Conservation (phyloP, 1,284 basidiomycete species). For the Leucoagaricus sp. region DNA sequence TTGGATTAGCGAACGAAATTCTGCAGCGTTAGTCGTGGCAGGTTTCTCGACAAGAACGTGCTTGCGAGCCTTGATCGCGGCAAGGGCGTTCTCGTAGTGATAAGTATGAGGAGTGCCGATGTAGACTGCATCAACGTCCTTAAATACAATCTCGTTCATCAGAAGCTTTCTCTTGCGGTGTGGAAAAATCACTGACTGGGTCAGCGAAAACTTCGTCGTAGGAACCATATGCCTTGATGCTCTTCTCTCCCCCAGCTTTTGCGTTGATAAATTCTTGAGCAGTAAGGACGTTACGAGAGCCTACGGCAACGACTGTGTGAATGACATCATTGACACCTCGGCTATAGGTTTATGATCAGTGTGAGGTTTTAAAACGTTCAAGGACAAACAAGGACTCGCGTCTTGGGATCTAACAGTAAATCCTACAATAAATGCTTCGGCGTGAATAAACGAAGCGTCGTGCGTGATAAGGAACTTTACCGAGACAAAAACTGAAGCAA, state of each 20-base stretch:
- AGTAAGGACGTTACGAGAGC: conserved; percentile 71
- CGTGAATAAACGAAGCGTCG: neutral
- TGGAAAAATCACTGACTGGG: conserved; percentile 40
- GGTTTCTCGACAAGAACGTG: conserved; percentile 89
- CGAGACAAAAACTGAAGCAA: conserved; percentile 42
- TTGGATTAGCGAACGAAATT: conserved; percentile 65
- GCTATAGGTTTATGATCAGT: conserved; percentile 26
- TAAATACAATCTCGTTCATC: neutral
- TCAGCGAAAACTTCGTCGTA: conserved; percentile 82
- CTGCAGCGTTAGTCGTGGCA: conserved; percentile 65
- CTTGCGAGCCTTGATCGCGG: conserved; percentile 79
- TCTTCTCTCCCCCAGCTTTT: conserved; percentile 46
- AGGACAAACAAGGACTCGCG: too few species aligned
- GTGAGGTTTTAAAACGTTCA: too few species aligned
- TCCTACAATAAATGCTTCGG: conserved; percentile 30
- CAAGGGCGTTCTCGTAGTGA: conserved; percentile 81
- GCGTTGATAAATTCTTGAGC: conserved; percentile 73
- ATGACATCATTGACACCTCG: conserved; percentile 72
- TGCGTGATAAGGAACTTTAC: conserved; percentile 21
- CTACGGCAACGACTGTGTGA: conserved; percentile 80
- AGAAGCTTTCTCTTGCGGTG: neutral
- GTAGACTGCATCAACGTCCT: conserved; percentile 83
- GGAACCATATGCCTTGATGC: conserved; percentile 71
- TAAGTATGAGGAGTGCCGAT: conserved; percentile 87
- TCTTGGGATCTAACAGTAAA: conserved; percentile 45